Percentiles rank a stretch among this genome's conserved stretches.
Conservation (phyloP, 2,329 filamentous ascomycete species). For the Colletotrichum aenigma region DNA sequence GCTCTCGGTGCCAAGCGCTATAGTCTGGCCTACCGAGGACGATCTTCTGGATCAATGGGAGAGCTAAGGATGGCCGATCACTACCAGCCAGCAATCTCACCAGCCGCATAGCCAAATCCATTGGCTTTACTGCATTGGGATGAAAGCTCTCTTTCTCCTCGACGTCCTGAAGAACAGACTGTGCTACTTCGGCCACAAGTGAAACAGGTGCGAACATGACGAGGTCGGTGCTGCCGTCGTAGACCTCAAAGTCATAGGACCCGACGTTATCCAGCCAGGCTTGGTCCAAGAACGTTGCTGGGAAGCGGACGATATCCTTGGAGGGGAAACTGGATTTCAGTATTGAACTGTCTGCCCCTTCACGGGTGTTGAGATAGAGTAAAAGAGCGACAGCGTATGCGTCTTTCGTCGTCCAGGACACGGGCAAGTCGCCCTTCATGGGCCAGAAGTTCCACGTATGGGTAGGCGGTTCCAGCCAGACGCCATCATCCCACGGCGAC, state of each 20-base stretch:
- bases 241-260: neutral
- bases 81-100: neutral
- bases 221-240: neutral
- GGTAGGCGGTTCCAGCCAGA: neutral
- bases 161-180: neutral
- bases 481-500: neutral
- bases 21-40: neutral
- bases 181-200: neutral
- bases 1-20: slow-evolving; percentile 2
- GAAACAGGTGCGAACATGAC: neutral
- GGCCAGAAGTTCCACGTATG: neutral
- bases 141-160: neutral
- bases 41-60: neutral
- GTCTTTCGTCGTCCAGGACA: neutral
- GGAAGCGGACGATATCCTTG: neutral
- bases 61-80: neutral
- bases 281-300: neutral
- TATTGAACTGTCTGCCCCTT: neutral
- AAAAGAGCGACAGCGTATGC: neutral
- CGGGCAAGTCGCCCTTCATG: neutral
- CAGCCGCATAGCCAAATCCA: neutral
- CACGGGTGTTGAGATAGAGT: neutral
- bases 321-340: neutral
- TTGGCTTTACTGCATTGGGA: neutral
- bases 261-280: neutral